Percentiles rank a stretch among this genome's conserved stretches.
These are phyloP conservation scores for Paecilomyces variotii DNA, from an alignment of 2,329 filamentous ascomycete genomes.

Conservation along the genomic window DNA sequence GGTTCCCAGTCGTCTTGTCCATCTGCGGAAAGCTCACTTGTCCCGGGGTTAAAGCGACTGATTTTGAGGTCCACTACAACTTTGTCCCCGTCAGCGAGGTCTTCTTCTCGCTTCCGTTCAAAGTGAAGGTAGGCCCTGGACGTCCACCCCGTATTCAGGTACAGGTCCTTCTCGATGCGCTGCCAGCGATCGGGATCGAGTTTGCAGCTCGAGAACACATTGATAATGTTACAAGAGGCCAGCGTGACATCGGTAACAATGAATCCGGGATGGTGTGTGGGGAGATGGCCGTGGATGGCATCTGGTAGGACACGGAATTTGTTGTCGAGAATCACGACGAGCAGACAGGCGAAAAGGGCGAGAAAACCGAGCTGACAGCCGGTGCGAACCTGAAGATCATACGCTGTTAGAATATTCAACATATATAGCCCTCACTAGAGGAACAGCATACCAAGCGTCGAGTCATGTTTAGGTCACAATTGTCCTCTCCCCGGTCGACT, in stretches of 20 bases:
- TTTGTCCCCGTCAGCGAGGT: conserved; percentile 64
- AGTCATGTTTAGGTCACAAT: conserved; percentile 22
- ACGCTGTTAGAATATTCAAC: conserved; percentile 6
- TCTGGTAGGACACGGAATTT: conserved; percentile 80
- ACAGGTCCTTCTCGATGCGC: conserved; percentile 82
- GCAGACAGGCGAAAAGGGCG: conserved; percentile 56
- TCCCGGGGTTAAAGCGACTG: conserved; percentile 61
- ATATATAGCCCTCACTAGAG: conserved; percentile 1
- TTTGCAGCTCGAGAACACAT: conserved; percentile 66
- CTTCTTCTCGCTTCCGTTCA: conserved; percentile 76
- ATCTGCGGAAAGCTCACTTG: conserved; percentile 46
- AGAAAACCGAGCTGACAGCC: conserved; percentile 66
- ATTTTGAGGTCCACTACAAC: conserved; percentile 74
- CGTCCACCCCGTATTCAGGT: conserved; percentile 65
- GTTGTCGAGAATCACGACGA: conserved; percentile 77
- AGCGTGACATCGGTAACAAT: conserved; percentile 82
- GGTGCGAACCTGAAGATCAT: conserved; percentile 49
- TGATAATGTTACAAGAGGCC: conserved; percentile 65
- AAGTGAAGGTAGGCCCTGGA: conserved; percentile 74
- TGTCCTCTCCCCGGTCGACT: background rate
- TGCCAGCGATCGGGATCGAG: conserved; percentile 69
- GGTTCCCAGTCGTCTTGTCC: conserved; percentile 66
- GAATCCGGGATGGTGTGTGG: conserved; percentile 72
- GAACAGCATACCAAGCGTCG: conserved; percentile 32
- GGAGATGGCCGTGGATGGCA: conserved; percentile 78